These are phyloP conservation scores for Sporothrix humicola DNA, from an alignment of 2,329 filamentous ascomycete species.

Conservation along the genomic window DNA sequence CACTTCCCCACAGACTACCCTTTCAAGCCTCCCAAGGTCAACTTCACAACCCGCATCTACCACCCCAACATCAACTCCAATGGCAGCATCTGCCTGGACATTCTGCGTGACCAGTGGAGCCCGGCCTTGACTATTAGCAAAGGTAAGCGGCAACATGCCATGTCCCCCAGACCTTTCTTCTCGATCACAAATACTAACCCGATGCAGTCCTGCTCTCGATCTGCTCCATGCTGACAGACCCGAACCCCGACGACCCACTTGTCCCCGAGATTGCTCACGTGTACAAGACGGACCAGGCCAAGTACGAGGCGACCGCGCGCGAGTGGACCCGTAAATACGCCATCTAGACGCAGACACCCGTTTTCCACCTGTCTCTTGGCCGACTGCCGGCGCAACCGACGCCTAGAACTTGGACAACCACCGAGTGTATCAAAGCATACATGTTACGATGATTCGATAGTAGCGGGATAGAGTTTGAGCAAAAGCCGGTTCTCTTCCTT, in stretches of 20 bases:
- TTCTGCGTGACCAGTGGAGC: conserved; percentile 98
- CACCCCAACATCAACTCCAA: conserved; percentile 99
- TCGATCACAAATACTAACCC: conserved; percentile 16
- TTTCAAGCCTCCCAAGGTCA: conserved; percentile 99
- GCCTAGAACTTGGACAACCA: neutral
- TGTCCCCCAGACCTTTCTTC: too few relatives aligned
- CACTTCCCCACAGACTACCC: conserved; percentile 99
- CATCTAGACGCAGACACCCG: conserved; percentile 62
- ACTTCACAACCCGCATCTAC: conserved; percentile 99
- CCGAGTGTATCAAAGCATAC: neutral
- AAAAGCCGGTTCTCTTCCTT: neutral
- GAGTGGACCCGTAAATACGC: conserved; percentile 99
- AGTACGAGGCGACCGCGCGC: conserved; percentile 94
- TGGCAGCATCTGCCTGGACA: conserved; percentile 98
- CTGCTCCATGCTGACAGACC: conserved; percentile 99
- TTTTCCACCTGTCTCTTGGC: neutral
- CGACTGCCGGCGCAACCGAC: neutral
- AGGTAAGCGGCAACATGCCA: conserved; percentile 61
- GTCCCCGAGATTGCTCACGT: conserved; percentile 99
- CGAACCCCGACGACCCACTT: conserved; percentile 97
- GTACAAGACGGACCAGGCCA: conserved; percentile 97
- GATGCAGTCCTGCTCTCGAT: conserved; percentile 87
- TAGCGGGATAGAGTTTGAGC: neutral
- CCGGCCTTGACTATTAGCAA: conserved; percentile 98
- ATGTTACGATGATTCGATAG: neutral